Percentiles rank a stretch among this genome's conserved stretches.
phyloP scores from a whole-genome alignment of 2,329 filamentous ascomycete genomes.

The Thielaviopsis ethacetica region DNA sequence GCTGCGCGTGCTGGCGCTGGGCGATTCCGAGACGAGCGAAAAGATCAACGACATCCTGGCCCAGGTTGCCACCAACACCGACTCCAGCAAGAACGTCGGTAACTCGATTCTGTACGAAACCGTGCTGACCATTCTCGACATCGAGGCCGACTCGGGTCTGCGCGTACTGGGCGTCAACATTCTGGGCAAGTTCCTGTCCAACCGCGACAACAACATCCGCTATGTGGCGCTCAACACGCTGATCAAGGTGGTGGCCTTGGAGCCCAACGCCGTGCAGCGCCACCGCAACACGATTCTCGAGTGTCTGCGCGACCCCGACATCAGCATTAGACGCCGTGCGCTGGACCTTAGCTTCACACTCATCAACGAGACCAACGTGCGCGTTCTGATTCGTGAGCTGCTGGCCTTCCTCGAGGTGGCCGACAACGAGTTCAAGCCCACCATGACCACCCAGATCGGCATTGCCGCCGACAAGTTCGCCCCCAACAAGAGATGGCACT shows the following conservation, averaged over 20 bases:
- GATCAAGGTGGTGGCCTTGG: conserved; percentile 94
- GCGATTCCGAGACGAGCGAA: conserved; percentile 77
- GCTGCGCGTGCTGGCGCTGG: conserved; percentile 69
- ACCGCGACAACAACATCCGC: conserved; percentile 97
- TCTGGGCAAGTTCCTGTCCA: conserved; percentile 93
- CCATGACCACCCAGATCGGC: conserved; percentile 96
- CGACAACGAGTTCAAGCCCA: conserved; percentile 96
- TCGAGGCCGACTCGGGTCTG: conserved; percentile 90
- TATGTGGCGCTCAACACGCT: conserved; percentile 95
- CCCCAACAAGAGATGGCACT: conserved; percentile 95
- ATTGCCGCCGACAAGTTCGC: conserved; percentile 92
- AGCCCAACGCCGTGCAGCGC: conserved; percentile 91
- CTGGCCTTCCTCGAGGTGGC: conserved; percentile 92
- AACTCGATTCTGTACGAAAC: conserved; percentile 97
- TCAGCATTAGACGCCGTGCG: conserved; percentile 90
- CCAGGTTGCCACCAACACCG: conserved; percentile 94
- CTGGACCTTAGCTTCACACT: conserved; percentile 94
- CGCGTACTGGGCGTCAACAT: conserved; percentile 95
- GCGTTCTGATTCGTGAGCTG: conserved; percentile 81
- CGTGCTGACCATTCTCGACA: conserved; percentile 91
- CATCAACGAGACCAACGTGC: conserved; percentile 92
- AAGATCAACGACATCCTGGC: conserved; percentile 97
- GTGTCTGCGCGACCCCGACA: conserved; percentile 90
- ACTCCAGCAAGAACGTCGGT: conserved; percentile 94
- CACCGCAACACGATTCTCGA: conserved; percentile 96